Base-by-base conservation (phyloP, 108 stramenopile species). In the Cyclotella baltica region DNA sequence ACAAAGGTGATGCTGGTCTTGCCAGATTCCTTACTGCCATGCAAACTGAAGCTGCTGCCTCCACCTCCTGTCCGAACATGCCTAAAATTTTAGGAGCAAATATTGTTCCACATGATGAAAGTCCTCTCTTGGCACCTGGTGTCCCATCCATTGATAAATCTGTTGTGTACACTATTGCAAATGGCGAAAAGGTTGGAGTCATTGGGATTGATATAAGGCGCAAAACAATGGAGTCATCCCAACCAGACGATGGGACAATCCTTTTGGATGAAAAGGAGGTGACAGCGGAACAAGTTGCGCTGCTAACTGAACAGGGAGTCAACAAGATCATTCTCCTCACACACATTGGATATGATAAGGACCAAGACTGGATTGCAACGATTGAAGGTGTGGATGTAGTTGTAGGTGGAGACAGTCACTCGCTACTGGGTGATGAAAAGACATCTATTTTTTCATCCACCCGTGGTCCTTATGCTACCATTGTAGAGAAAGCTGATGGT, bases 351-450 rank as follows among this genome's bases (percentile, higher is more conserved):
- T 88, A 81, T 43, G 62, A 73, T 9, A 51, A 62, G 4, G 88
- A 88, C 63, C 15, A 65, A 19, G 28, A 73, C 11, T 48, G 37
- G 58, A 27, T 86, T n/a, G 67, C 84, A 28, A 34, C 22, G 43
- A 76, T 88, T 53, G 69, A 70, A 35, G 88, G 88, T 31, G 88
- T 89, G n/a, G 85, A 86, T 67, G 76, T 89, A 16, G 66, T 89
- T 36, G 58, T 89, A 50, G 88, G 88, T 23, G 88, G 88, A 4
- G 64, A 89, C 50, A 73, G 79, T 51, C 88, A 89, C 40, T 55
- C 76, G 15, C 76, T 89, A 0, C 56, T 89, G 29, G 84, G 78
- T 47, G 71, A 78, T 48, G 57, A 62, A 33, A 27, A 52, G 43
- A 27, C 58, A 11, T 27, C 58, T 19, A 65, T 30, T 56, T 46